A percentile compares a stretch with the other conserved stretches of the same genome.
phyloP scores from a whole-genome alignment of 805 yeast genomes.

The Sugiyamaella qingdaonensis region DNA sequence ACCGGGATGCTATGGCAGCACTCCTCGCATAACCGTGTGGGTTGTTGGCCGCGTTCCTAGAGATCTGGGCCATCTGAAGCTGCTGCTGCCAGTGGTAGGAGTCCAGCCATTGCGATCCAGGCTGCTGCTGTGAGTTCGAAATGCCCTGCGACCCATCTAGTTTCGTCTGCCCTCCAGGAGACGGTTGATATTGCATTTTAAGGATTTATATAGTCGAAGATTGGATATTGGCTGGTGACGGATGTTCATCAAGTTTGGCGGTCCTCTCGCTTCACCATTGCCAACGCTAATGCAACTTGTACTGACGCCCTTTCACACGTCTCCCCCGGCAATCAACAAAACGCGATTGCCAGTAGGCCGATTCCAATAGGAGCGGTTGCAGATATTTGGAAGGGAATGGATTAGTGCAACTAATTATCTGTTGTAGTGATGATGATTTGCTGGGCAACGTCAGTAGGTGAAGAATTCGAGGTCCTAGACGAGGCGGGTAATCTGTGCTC shows the following conservation, averaged over 20 bases:
- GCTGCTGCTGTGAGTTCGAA: background rate
- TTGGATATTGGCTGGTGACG: background rate
- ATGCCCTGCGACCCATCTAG: background rate
- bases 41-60: conserved; percentile 54
- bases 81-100: conserved; percentile 67
- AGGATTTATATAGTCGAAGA: background rate
- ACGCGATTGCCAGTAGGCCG: too few relatives aligned
- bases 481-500: background rate
- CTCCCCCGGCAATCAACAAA: too few relatives aligned
- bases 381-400: too few relatives aligned
- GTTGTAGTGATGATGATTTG: background rate
- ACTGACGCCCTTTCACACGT: too few relatives aligned
- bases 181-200: background rate
- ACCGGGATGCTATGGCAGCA: conserved; percentile 63
- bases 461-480: background rate
- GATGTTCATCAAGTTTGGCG: background rate
- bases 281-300: background rate
- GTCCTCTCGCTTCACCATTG: background rate
- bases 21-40: conserved; percentile 83
- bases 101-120: conserved; percentile 7
- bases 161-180: background rate
- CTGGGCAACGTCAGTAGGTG: background rate
- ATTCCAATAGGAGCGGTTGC: too few relatives aligned
- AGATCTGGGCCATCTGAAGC: conserved; percentile 62
- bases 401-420: background rate